Base-by-base conservation (phyloP, 768 basidiomycete genomes). In the Phylloporus arenicola region DNA sequence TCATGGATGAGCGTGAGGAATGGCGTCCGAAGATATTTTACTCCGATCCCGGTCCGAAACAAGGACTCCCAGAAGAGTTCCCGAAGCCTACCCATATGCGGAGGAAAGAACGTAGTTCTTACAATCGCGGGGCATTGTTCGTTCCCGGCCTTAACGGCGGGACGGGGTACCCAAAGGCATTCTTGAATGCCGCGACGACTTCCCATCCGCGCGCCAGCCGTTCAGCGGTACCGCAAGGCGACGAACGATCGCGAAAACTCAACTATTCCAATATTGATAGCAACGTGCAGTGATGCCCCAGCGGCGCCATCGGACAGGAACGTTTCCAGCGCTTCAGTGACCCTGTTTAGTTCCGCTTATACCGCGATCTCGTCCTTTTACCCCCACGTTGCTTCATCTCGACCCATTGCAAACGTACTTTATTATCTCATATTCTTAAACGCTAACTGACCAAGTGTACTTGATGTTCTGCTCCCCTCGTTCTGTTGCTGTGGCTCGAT, bases 21-120 rank as follows among this genome's bases (percentile, higher is more conserved):
- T 92, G 88, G 85, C 80, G 86, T 20, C 91, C 91, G 4, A 86
- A 88, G 61, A 89, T 93, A 48, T 90, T 88, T 66, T 84, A 83
- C 62, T 86, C 89, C 25, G 77, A 77, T 10, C 67, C 75, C 37
- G 92, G 92, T 3, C 77, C 80, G 8, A 72, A 81, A 46, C 79
- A 84, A 67, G 92, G 92, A 7, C 72, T 84, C 20, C 80, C 82
- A 0, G 85, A 93, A 62, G 84, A 84, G 22, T 92, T 92, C 69
- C 89, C 89, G 1, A 73, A 83, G 34, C 86, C 89, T 27, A 92
- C 88, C 10, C 88, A 92, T 63, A 76, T 87, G 40, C 71, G 83
- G 38, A 76, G 89, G 60, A 90, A 90, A 63, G 88, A 90, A 67
- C 79, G 88, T n/a, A 88, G 86, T 60, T 83, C 82, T 10, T 77